Conservation (phyloP, 345 rosid species). For the Acer campestre region DNA sequence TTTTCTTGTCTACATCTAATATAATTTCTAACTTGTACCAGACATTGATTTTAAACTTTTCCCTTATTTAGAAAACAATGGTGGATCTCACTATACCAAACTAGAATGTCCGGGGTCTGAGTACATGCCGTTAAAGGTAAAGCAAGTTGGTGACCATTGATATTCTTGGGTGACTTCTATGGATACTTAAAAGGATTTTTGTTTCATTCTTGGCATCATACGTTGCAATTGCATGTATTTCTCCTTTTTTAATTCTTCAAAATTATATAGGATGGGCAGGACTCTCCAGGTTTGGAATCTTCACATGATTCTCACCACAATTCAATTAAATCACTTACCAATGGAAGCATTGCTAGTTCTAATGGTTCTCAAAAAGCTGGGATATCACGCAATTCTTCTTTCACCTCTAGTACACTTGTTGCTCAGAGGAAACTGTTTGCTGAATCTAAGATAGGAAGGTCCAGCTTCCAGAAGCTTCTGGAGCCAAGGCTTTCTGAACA, state of each 20-base stretch:
- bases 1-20: slow-evolving; percentile 8
- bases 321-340: slow-evolving; percentile 31
- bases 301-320: slow-evolving; percentile 32
- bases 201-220: slow-evolving; percentile 7
- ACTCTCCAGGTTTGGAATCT: slow-evolving; percentile 32
- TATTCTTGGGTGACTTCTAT: background rate
- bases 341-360: slow-evolving; percentile 48
- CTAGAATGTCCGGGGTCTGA: slow-evolving; percentile 68
- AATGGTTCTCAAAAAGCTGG: slow-evolving; percentile 39
- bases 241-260: slow-evolving; percentile 7
- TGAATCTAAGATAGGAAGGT: slow-evolving; percentile 79
- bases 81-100: slow-evolving; percentile 70
- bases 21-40: background rate
- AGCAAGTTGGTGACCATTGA: slow-evolving; percentile 8
- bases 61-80: slow-evolving; percentile 52
- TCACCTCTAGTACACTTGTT: slow-evolving; percentile 52
- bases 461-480: slow-evolving; percentile 92
- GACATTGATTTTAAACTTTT: slow-evolving; percentile 11
- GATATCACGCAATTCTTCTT: slow-evolving; percentile 47
- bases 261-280: slow-evolving; percentile 38
- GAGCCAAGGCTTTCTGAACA: slow-evolving; percentile 85
- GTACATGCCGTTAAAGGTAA: slow-evolving; percentile 67
- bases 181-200: slow-evolving; percentile 10
- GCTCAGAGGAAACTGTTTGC: slow-evolving; percentile 78
- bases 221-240: slow-evolving; percentile 6